Evolutionary conservation across 306 rosid genomes (phyloP).

Genomic region (Abrus precatorius): DNA sequence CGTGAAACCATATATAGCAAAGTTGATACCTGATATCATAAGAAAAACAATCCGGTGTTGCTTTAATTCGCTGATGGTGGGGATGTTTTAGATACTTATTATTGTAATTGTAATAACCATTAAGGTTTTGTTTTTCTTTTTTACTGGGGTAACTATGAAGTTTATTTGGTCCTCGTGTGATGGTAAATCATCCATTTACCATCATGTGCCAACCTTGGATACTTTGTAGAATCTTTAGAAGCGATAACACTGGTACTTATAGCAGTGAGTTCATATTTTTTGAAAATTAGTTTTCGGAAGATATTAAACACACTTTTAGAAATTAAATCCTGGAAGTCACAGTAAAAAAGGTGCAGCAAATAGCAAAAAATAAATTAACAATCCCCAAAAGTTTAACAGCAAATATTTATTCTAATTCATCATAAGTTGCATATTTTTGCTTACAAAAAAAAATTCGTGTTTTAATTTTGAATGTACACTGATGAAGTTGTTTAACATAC

Average conservation of each 20-base stretch:
- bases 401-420: not conserved
- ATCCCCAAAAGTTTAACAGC: not conserved
- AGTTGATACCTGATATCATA: not conserved
- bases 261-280: no score
- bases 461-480: no score
- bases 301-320: no score
- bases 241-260: not conserved
- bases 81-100: slow-evolving; percentile 1
- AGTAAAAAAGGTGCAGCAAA: no score
- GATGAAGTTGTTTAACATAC: not conserved
- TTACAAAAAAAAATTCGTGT: no score
- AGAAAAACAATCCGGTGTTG: not conserved
- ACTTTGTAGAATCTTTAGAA: not conserved
- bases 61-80: not conserved
- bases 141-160: not conserved
- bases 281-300: no score
- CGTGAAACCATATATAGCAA: not conserved
- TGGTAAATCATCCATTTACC: not conserved
- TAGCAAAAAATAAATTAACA: no score
- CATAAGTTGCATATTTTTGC: not conserved
- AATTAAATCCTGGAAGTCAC: no score
- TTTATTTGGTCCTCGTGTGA: not conserved
- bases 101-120: not conserved
- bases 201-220: not conserved
- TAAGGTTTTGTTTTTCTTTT: not conserved